A percentile compares a stretch with the other conserved stretches of the same genome.
These are phyloP conservation scores for Macrophomina pseudophaseolina DNA, from an alignment of 2,329 filamentous ascomycete genomes.

Conservation along the genomic window DNA sequence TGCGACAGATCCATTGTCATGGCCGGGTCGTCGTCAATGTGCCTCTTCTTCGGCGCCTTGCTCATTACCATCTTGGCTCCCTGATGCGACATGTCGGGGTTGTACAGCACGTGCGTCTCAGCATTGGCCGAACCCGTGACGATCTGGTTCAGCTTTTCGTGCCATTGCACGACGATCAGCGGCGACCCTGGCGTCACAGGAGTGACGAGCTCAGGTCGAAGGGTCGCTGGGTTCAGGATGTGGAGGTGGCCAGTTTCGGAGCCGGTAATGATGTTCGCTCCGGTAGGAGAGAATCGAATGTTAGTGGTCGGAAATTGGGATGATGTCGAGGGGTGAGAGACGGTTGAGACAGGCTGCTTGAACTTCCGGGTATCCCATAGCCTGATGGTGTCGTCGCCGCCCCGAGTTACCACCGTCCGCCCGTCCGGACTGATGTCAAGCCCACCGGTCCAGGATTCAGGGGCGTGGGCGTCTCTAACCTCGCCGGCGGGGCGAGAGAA, in stretches of 20 bases:
- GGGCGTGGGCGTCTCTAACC: conserved; percentile 79
- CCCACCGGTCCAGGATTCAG: conserved; percentile 88
- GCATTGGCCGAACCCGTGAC: conserved; percentile 90
- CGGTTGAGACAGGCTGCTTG: conserved; percentile 82
- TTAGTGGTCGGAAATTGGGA: conserved; percentile 82
- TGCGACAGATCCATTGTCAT: conserved; percentile 82
- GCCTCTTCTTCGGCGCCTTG: conserved; percentile 89
- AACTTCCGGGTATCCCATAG: conserved; percentile 97
- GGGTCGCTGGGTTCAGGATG: conserved; percentile 90
- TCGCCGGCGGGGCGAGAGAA: conserved; percentile 82
- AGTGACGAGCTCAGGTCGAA: conserved; percentile 82
- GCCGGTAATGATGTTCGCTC: conserved; percentile 84
- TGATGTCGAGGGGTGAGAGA: conserved; percentile 80
- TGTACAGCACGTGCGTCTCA: conserved; percentile 89
- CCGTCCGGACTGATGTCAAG: conserved; percentile 91
- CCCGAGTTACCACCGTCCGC: conserved; percentile 85
- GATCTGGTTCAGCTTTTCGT: conserved; percentile 94
- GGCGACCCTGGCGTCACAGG: conserved; percentile 85
- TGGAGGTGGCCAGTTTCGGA: conserved; percentile 85
- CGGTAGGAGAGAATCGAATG: conserved; percentile 86
- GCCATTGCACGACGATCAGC: conserved; percentile 87
- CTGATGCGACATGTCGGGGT: conserved; percentile 72
- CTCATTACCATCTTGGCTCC: conserved; percentile 91
- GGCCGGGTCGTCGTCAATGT: conserved; percentile 90
- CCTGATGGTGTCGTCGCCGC: conserved; percentile 91